Conservation (phyloP, 2,329 filamentous ascomycete species). For the Pestalotiopsis sp. region DNA sequence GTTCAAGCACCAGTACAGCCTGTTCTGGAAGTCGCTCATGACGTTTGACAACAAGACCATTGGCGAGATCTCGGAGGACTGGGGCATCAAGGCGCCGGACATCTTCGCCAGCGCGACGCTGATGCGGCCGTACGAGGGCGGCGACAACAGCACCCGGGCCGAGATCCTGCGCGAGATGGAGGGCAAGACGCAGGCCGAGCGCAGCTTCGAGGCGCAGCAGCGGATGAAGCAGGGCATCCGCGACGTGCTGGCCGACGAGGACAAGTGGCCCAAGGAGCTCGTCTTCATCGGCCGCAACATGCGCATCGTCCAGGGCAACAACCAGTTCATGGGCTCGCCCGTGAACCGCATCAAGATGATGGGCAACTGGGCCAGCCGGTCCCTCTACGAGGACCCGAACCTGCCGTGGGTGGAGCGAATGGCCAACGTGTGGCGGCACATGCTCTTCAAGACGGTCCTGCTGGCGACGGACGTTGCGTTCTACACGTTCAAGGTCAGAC, state of each 20-base stretch:
- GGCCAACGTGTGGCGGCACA: conserved; percentile 71
- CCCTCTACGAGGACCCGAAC: conserved; percentile 73
- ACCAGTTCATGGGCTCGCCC: conserved; percentile 84
- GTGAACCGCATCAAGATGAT: conserved; percentile 95
- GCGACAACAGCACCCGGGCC: conserved; percentile 66
- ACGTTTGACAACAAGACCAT: conserved; percentile 90
- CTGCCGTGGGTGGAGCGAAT: conserved; percentile 63
- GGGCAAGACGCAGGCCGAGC: conserved; percentile 61
- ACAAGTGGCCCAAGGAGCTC: conserved; percentile 86
- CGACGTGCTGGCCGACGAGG: conserved; percentile 78
- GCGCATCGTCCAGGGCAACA: conserved; percentile 90
- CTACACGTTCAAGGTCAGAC: conserved; percentile 75
- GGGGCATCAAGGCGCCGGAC: conserved; percentile 88
- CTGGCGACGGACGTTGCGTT: conserved; percentile 78
- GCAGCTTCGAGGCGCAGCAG: conserved; percentile 87
- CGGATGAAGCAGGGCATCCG: conserved; percentile 70
- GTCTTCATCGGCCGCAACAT: conserved; percentile 91
- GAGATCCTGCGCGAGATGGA: conserved; percentile 66
- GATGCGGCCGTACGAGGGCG: conserved; percentile 87
- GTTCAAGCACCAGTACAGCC: conserved; percentile 83
- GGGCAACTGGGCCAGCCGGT: conserved; percentile 82
- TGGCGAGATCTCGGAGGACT: conserved; percentile 67
- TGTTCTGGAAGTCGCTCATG: conserved; percentile 92
- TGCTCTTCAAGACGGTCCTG: conserved; percentile 80
- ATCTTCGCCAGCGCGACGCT: conserved; percentile 90